A percentile compares a stretch with the other conserved stretches of the same genome.
These are phyloP conservation scores for Dipteronia sinensis DNA, from an alignment of 345 rosid genomes.

Conservation along the genomic window DNA sequence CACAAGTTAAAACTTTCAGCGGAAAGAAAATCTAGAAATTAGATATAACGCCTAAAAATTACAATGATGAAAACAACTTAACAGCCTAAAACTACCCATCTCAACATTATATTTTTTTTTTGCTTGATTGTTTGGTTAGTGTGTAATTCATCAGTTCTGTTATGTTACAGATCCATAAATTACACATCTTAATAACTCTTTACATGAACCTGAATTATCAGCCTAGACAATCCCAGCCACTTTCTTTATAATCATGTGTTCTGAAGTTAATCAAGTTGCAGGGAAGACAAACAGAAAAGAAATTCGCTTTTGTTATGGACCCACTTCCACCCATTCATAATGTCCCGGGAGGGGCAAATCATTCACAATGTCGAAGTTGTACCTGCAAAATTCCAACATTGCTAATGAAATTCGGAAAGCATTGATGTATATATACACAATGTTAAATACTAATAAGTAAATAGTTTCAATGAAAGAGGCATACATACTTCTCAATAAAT, in stretches of 20 bases:
- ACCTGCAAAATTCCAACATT: slow-evolving; percentile 48
- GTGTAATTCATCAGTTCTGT: slow-evolving; percentile 36
- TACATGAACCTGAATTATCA: slow-evolving; percentile 18
- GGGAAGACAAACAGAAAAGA: slow-evolving; percentile 5
- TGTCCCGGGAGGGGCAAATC: slow-evolving; percentile 76
- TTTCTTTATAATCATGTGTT: slow-evolving; percentile 19
- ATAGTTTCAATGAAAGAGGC: not conserved
- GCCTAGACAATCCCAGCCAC: slow-evolving; percentile 10
- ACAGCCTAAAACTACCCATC: slow-evolving; percentile 17
- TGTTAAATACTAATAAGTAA: not conserved
- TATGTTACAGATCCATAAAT: slow-evolving; percentile 32
- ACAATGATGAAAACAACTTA: slow-evolving; percentile 19
- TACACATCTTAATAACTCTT: slow-evolving; percentile 40
- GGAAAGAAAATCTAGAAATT: slow-evolving; percentile 23
- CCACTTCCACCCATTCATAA: slow-evolving; percentile 69
- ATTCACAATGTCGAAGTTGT: slow-evolving; percentile 74
- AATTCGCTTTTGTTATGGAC: slow-evolving; percentile 34
- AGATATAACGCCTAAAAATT: slow-evolving; percentile 28
- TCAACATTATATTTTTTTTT: slow-evolving; percentile 7
- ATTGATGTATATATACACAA: too few relatives aligned
- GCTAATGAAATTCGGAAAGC: too few relatives aligned
- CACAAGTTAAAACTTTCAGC: slow-evolving; percentile 21
- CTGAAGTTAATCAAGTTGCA: not conserved
- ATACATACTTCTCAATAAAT: slow-evolving; percentile 61
- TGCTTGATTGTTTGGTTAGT: slow-evolving; percentile 34